Evolutionary conservation across 2,329 filamentous ascomycete species (phyloP), one percentile per base, ranked within the genome.

Genomic region (Pseudogymnoascus sp.): DNA sequence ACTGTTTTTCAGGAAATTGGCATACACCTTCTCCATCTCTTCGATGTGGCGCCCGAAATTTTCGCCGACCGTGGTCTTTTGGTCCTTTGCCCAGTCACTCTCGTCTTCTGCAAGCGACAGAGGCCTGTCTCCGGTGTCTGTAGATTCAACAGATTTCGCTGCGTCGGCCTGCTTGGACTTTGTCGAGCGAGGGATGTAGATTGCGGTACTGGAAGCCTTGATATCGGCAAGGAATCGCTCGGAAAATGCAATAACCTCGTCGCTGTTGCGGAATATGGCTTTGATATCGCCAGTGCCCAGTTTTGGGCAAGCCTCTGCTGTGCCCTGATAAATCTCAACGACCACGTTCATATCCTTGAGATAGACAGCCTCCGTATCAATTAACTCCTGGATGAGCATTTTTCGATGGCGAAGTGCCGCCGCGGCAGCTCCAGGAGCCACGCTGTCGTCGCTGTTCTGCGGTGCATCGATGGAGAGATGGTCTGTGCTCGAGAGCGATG

Each of bases 271-370:
- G 75, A 99, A 99, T 14, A 99, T 85, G 11, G 90, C 82, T 72
- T 93, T 96, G 70, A 96, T 88, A 66, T 96, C 96, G 67, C 93
- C 90, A 43, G 84, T 79, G 46, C 89, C 90, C 28, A 97, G 83
- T 66, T 91, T 86, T 7, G 91, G 86, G 63, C 90, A 92, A 9
- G 89, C 89, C 68, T 89, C 87, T 0, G 91, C 90, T 0, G 95
- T 97, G 46, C 91, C 92, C 75, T 96, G 96, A 80, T 97, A 99
- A 62, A 99, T 97, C 72, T 97, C 93, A 71, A 96, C 91, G 2
- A 96, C 89, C 62, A 99, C 93, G 73, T 93, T 96, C 91, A 99
- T 93, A 74, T 99, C 95, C 67, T 91, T 86, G 63, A 96, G 87
- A 75, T 96, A 97, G 5, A 88, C 87, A 59, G 91, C 87, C 73